Conservation (phyloP, 1,284 basidiomycete genomes). For the Microbotryum intermedium region DNA sequence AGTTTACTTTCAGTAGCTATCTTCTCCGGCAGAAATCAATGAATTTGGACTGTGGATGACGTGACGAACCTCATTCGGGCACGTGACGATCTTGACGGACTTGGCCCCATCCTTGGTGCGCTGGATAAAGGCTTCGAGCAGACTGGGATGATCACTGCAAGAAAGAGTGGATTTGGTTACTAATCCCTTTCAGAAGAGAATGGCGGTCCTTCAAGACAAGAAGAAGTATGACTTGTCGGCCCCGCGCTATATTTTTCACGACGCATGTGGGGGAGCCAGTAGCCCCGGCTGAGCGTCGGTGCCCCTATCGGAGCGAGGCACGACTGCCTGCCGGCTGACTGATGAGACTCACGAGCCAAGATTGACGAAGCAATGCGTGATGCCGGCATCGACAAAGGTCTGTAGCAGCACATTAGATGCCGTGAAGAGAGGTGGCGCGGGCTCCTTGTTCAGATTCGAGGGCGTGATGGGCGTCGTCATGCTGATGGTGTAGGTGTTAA, state of each 20-base stretch:
- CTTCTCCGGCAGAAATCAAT: not conserved
- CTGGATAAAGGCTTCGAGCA: constrained; percentile 50
- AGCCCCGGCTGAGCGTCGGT: no score
- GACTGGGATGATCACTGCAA: constrained; percentile 57
- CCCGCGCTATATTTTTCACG: not conserved
- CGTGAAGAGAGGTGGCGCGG: constrained; percentile 16
- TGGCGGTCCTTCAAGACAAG: no score
- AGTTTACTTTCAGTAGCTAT: not conserved
- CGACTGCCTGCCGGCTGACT: no score
- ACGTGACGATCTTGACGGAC: constrained; percentile 50
- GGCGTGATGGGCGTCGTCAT: no score
- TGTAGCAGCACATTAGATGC: constrained; percentile 34
- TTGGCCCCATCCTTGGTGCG: constrained; percentile 40
- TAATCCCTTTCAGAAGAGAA: no score
- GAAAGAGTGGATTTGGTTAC: no score
- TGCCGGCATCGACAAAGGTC: constrained; percentile 51
- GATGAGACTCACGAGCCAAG: constrained; percentile 45
- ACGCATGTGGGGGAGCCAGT: constrained; percentile 50
- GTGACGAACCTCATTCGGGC: constrained; percentile 50
- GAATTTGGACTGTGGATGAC: not conserved
- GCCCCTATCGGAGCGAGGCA: no score
- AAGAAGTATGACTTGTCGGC: not conserved
- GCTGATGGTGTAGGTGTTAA: no score
- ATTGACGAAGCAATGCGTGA: constrained; percentile 63
- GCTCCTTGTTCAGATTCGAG: no score